These are phyloP conservation scores for Hypoxylon sp. DNA, from an alignment of 2,329 filamentous ascomycete genomes.

Conservation along the genomic window DNA sequence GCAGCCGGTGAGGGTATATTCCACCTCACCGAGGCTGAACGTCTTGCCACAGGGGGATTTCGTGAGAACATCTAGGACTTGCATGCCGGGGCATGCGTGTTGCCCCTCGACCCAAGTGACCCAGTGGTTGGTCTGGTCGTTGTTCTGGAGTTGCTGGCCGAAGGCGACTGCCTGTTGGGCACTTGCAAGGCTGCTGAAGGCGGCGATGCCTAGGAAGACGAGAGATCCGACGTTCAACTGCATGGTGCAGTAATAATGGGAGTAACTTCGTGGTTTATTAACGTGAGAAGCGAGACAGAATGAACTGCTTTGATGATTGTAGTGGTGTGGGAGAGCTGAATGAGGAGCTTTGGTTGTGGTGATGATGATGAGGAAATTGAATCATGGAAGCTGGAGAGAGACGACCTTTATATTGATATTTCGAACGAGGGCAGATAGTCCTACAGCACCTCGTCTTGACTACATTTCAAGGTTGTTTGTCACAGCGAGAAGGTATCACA, in stretches of 20 bases:
- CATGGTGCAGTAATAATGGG: slow-evolving; percentile 21
- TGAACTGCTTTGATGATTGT: slow-evolving; percentile 22
- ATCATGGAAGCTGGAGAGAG: slow-evolving; percentile 9
- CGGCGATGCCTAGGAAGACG: slow-evolving; percentile 33
- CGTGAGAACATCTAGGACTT: slow-evolving; percentile 30
- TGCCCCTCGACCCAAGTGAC: slow-evolving; percentile 32
- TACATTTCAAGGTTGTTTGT: neutral
- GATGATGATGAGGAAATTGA: slow-evolving; percentile 23
- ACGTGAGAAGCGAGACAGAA: slow-evolving; percentile 6
- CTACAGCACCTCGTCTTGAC: slow-evolving; percentile 5
- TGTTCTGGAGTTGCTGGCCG: slow-evolving; percentile 36
- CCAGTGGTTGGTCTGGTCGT: slow-evolving; percentile 43
- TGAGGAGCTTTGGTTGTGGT: slow-evolving; percentile 1
- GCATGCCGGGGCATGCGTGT: slow-evolving; percentile 33
- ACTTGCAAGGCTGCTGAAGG: slow-evolving; percentile 33
- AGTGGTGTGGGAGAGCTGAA: slow-evolving; percentile 5
- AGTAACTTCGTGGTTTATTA: slow-evolving; percentile 12
- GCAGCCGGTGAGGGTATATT: slow-evolving; percentile 35
- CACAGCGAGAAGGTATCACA: slow-evolving; percentile 11
- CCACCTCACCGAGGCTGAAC: slow-evolving; percentile 32
- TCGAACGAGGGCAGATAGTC: neutral
- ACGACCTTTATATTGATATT: slow-evolving; percentile 21
- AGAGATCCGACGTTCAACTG: slow-evolving; percentile 26
- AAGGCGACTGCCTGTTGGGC: slow-evolving; percentile 32
- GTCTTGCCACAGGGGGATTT: slow-evolving; percentile 26